Evolutionary conservation across 306 rosid genomes (phyloP).

Genomic region (Castanea mollissima): DNA sequence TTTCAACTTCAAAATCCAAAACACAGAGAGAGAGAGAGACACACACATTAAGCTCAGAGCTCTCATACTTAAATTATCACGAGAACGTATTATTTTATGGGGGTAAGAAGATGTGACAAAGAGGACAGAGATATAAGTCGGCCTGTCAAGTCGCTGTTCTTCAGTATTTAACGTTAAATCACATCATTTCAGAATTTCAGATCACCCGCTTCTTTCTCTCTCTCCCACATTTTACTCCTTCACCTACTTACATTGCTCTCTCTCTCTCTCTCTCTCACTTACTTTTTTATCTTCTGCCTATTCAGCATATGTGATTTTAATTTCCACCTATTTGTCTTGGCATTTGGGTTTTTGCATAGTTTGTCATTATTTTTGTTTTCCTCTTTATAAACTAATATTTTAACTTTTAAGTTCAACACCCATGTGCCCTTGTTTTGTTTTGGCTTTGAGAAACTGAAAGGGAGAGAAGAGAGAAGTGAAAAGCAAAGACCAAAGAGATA

Average conservation of each 20-base stretch:
- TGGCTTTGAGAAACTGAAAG: slow-evolving; percentile 30
- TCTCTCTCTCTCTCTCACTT: background rate
- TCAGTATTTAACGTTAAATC: slow-evolving; percentile 47
- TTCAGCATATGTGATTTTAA: background rate
- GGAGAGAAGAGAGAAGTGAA: background rate
- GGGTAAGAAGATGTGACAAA: slow-evolving; percentile 37
- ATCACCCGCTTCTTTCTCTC: slow-evolving; percentile 6
- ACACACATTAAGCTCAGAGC: background rate
- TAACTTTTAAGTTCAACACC: slow-evolving; percentile 17
- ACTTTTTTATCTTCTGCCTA: slow-evolving; percentile 6
- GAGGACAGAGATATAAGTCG: slow-evolving; percentile 40
- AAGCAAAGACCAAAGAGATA: background rate
- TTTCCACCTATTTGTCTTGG: slow-evolving; percentile 22
- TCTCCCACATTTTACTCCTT: background rate
- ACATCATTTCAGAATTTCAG: slow-evolving; percentile 57
- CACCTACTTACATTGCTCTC: background rate
- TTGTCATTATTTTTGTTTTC: background rate
- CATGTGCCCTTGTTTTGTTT: slow-evolving; percentile 54
- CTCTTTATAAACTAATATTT: background rate
- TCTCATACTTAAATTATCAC: background rate
- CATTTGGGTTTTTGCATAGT: slow-evolving; percentile 6
- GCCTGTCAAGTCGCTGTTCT: slow-evolving; percentile 69
- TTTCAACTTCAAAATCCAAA: background rate
- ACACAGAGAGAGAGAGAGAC: background rate
- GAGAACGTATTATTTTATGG: slow-evolving; percentile 12